A percentile compares a stretch with the other conserved stretches of the same genome.
These are phyloP conservation scores for Filosporella fistucella DNA, from an alignment of 495 filamentous ascomycete species.

Conservation along the genomic window DNA sequence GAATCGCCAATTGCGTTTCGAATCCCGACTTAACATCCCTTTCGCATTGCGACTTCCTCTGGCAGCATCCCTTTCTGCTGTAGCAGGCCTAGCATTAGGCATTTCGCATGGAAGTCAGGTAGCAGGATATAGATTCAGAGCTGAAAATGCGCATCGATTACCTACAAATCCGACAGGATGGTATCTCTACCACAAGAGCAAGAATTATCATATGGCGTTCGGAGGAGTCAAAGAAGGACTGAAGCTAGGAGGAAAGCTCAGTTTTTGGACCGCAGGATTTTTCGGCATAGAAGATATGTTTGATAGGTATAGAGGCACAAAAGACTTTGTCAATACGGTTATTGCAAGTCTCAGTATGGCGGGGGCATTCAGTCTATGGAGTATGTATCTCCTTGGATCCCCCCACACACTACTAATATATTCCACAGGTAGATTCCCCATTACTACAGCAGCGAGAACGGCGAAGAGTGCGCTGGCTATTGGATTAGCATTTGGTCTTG, in stretches of 20 bases:
- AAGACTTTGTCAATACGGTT: conserved; percentile 72
- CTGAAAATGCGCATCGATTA: conserved; percentile 90
- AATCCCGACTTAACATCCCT: conserved; percentile 60
- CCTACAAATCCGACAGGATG: conserved; percentile 77
- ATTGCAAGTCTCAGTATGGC: conserved; percentile 77
- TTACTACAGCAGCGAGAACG: conserved; percentile 77
- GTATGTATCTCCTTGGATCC: conserved; percentile 42
- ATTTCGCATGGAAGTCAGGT: conserved; percentile 65
- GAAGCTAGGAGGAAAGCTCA: conserved; percentile 67
- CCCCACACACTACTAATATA: not conserved
- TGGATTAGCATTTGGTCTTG: conserved; percentile 74
- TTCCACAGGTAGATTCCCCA: conserved; percentile 67
- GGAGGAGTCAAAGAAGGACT: conserved; percentile 74
- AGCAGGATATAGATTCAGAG: conserved; percentile 78
- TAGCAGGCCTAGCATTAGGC: conserved; percentile 65
- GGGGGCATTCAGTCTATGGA: conserved; percentile 82
- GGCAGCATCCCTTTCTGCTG: conserved; percentile 51
- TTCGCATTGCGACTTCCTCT: conserved; percentile 60
- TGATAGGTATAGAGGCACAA: conserved; percentile 64
- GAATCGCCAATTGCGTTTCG: conserved; percentile 24
- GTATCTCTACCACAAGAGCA: conserved; percentile 97
- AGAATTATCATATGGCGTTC: conserved; percentile 79
- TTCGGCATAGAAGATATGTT: conserved; percentile 78
- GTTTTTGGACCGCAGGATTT: conserved; percentile 61
- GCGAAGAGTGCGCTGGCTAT: conserved; percentile 73